Percentiles rank a stretch among this genome's conserved stretches.
These are phyloP conservation scores for Apiospora aurea DNA, from an alignment of 2,329 filamentous ascomycete genomes.

Conservation along the genomic window DNA sequence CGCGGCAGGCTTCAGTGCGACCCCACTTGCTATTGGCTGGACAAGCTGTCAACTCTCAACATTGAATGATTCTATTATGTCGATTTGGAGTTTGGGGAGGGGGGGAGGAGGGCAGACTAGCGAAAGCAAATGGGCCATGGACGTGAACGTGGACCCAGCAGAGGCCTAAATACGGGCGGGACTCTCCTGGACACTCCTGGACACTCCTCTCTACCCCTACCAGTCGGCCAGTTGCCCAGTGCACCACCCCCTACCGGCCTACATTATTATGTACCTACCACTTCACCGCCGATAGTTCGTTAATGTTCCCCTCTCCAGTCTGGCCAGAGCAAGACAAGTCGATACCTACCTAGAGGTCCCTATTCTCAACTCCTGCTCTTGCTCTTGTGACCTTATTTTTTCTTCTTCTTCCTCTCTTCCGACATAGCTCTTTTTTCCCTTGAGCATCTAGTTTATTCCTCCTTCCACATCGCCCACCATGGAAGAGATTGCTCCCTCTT, in stretches of 20 bases:
- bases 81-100: slow-evolving; percentile 7
- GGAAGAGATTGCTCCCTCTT: slow-evolving; percentile 98
- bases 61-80: slow-evolving; percentile 3
- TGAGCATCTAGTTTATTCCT: slow-evolving; percentile 40
- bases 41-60: slow-evolving; percentile 11
- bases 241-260: slow-evolving; percentile 2
- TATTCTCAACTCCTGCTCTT: slow-evolving; percentile 21
- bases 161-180: slow-evolving; percentile 19
- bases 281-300: slow-evolving; percentile 21
- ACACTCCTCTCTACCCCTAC: slow-evolving; percentile 14
- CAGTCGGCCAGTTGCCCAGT: background rate
- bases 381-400: slow-evolving; percentile 23
- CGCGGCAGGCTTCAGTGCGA: slow-evolving; percentile 13
- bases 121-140: slow-evolving; percentile 18
- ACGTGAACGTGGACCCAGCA: slow-evolving; percentile 18
- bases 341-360: slow-evolving; percentile 4
- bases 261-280: slow-evolving; percentile 5
- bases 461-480: slow-evolving; percentile 60
- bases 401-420: slow-evolving; percentile 31
- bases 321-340: background rate
- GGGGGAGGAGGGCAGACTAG: slow-evolving; percentile 18
- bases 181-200: background rate
- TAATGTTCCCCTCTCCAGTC: slow-evolving; percentile 1
- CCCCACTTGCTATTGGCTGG: slow-evolving; percentile 22
- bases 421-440: slow-evolving; percentile 32